Base-by-base conservation (phyloP, 129 eudicot genomes). In the Logfia minima region DNA sequence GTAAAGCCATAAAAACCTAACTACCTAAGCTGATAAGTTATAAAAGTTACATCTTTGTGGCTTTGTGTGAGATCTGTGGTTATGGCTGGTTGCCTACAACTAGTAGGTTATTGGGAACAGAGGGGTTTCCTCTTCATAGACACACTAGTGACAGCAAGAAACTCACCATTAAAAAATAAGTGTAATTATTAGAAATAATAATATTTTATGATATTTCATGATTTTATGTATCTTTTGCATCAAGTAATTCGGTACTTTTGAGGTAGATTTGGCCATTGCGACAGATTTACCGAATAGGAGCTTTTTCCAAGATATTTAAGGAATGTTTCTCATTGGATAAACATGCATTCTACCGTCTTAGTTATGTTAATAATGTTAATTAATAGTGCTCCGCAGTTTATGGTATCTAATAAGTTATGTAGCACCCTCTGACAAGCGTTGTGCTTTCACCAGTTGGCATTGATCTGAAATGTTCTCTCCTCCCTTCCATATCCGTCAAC, bases 251-350 rank as follows among this genome's bases (percentile, higher is more conserved):
- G n/a, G 41, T 16, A 65, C 3, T 17, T 64, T 65, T 65, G 69
- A 22, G 53, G 55, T 60, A 58, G 26, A 29, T 52, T 72, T 72
- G 55, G 18, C 26, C 45, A 29, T 71, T 71, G 76, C 65, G 19
- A 52, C 18, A 17, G 8, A 72, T 16, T 17, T 67, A 3, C 35
- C 8, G 28, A 18, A 24, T 61, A 2, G 8, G 21, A 64, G n/a
- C 16, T 29, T 18, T 64, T 64, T 29, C 4, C 10, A 13, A 32
- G 69, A 31, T 17, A 65, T 16, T 62, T 14, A 29, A 6, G 43
- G 16, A 28, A 48, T 28, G 10, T 70, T 26, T 70, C 63, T 70
- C 43, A 64, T 31, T 23, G n/a, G 22, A 51, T 71, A 51, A 51
- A 45, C 39, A 51, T 51, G 53, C 22, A 26, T 17, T 28, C 26